These are phyloP conservation scores for Fusarium sp. DNA, from an alignment of 2,329 filamentous ascomycete species.

Conservation along the genomic window DNA sequence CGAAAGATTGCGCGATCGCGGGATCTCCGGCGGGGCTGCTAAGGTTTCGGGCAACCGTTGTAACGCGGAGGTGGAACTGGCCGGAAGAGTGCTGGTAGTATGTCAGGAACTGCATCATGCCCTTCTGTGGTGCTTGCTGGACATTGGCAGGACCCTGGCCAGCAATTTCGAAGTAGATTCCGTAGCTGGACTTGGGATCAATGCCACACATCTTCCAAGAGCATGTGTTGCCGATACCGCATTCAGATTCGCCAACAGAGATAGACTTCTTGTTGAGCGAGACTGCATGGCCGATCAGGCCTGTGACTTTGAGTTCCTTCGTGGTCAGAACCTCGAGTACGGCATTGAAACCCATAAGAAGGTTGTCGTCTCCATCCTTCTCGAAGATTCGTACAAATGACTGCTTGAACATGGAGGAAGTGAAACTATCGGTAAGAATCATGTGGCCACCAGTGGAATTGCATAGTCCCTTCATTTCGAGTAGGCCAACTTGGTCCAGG, in stretches of 20 bases:
- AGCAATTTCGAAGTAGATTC: constrained; percentile 97
- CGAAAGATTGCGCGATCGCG: constrained; percentile 94
- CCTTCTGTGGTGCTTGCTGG: constrained; percentile 88
- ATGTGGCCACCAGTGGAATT: constrained; percentile 98
- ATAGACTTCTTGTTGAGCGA: constrained; percentile 98
- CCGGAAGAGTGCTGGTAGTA: constrained; percentile 98
- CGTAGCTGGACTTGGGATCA: constrained; percentile 92
- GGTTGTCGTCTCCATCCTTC: constrained; percentile 93
- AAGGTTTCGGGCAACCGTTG: constrained; percentile 89
- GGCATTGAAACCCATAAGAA: constrained; percentile 98
- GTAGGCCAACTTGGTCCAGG: constrained; percentile 93
- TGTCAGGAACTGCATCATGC: constrained; percentile 97
- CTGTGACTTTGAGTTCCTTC: constrained; percentile 98
- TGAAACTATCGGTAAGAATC: constrained; percentile 98
- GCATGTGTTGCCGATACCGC: constrained; percentile 97
- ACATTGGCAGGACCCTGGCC: constrained; percentile 89
- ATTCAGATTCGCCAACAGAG: constrained; percentile 97
- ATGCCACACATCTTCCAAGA: constrained; percentile 99
- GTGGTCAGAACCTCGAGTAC: constrained; percentile 95
- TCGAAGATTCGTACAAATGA: constrained; percentile 98
- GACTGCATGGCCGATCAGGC: constrained; percentile 94
- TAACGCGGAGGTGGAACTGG: constrained; percentile 95
- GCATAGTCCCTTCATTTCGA: constrained; percentile 97
- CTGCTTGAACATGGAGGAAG: constrained; percentile 99
- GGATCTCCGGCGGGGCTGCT: constrained; percentile 95